Base-by-base conservation (phyloP, 352 stramenopile species). In the Phytophthora pini region DNA sequence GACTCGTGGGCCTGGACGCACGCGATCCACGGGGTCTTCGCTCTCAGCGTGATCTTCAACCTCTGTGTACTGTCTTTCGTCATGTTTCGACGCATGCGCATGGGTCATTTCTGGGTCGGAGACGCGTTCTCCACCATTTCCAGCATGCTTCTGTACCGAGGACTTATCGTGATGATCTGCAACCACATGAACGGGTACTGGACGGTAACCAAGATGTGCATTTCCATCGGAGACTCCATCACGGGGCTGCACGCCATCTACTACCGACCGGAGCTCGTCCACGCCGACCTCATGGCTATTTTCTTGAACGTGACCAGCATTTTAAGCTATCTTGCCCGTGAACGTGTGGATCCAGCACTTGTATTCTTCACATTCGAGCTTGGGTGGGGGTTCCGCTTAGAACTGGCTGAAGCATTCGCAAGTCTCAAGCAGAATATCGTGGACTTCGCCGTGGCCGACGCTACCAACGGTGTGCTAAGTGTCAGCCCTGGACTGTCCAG, bases 1-100 rank as follows among this genome's bases (percentile, higher is more conserved):
- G 71, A 84, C 41, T 69, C 63, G 36, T 84, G 76, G 76, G 63
- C 70, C 1, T 84, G 76, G 76, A 65, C 51, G 1, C 75, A 78
- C 20, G 41, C 61, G 12, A 34, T 77, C 1, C 74, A 82, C 29
- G 29, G 58, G 5, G 20, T 70, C 10, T 72, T 79, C 20, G 70
- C 56, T 5, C 4, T 64, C 3, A 43, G 43, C 27, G 61, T 60
- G n/a, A 36, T 73, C 0, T 55, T 77, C 26, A 51, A 70, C 26
- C 45, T 77, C 0, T 10, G 41, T 0, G 34, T 79, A 4, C 34
- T 82, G 4, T 32, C 55, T 5, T 48, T 82, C 39, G 56, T 75
- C 0, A 65, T 68, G 8, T 72, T 57, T 43, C 74, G 57, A 4
- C 76, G 75, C 45, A 41, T 65, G 5, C 63, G 53, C 5, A 38